phyloP scores from a whole-genome alignment of 305 asterid species.

The Petunia hybrid region DNA sequence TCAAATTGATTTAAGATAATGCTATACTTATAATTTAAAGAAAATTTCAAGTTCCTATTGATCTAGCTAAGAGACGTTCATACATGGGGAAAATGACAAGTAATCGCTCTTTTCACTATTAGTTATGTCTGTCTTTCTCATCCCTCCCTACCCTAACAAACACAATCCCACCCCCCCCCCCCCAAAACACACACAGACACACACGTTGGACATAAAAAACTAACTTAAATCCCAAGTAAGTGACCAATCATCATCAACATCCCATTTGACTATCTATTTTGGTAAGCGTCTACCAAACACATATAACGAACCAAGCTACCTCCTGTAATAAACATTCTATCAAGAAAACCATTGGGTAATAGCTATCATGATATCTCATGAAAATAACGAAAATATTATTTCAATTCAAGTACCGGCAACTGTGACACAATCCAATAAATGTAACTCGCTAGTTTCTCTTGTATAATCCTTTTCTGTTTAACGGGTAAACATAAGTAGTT shows the following conservation, averaged over 20 bases:
- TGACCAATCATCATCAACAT: neutral
- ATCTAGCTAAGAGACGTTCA: neutral
- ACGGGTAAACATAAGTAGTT: neutral
- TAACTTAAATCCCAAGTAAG: conserved; percentile 1
- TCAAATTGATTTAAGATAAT: too few species aligned
- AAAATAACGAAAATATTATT: neutral
- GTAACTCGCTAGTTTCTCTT: neutral
- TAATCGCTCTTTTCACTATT: neutral
- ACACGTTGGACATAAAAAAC: neutral
- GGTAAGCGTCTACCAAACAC: conserved; percentile 30
- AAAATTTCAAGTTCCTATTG: neutral
- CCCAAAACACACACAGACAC: neutral
- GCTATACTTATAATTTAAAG: neutral
- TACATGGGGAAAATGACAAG: neutral
- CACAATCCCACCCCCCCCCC: neutral
- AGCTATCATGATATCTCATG: neutral
- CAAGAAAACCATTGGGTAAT: neutral
- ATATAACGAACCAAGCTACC: conserved; percentile 27
- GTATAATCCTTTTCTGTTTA: neutral
- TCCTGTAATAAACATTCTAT: neutral
- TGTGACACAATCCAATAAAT: neutral
- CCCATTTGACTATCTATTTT: conserved; percentile 1
- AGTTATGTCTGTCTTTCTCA: neutral
- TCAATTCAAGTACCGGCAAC: neutral
- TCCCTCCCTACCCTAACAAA: neutral